Base-by-base conservation (phyloP, 768 basidiomycete species). In the Botryobasidium botryosum region DNA sequence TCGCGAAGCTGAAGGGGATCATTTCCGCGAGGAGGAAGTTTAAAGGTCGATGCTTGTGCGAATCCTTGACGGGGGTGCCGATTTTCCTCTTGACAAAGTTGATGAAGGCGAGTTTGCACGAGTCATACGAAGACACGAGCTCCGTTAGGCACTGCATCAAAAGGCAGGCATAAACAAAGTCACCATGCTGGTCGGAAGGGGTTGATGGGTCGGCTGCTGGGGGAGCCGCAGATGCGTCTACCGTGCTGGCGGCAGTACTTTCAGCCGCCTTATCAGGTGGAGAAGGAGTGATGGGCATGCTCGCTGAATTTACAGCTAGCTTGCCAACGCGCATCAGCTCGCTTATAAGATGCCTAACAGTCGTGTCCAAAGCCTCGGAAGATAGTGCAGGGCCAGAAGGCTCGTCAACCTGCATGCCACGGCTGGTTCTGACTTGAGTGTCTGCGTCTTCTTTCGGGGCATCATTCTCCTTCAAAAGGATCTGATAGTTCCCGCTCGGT, bases 81-180 rank as follows among this genome's bases (percentile, higher is more conserved):
- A 62, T 53, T 24, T 74, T 72, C 52, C 67, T 71, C 47, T 54
- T 56, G 62, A 78, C 72, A 54, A 74, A 87, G 0, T 83, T 79
- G 43, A 94, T 59, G 61, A 99, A 87, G 4, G 81, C 77, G 21
- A 77, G 57, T 60, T 97, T 99, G 74, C 87, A 91, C 5, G 75
- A 60, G 52, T 88, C 80, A 54, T 97, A 99, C 10, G 88, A 96
- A 49, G 92, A 86, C 10, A 94, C 62, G 7, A 97, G 65, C 62
- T 99, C 94, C 2, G 88, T 85, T 37, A 96, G 66, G 52, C 77
- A 81, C 57, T 90, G 84, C 80, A 91, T 86, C 50, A 87, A 62
- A 69, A 91, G 87, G 55, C 78, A 82, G 13, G 71, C 66, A 54
- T 82, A 84, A 61, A 62, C 66, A 44, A 63, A 62, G 52, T 64